Conservation (phyloP, 2,329 filamentous ascomycete species). For the Cordyceps cicadae region DNA sequence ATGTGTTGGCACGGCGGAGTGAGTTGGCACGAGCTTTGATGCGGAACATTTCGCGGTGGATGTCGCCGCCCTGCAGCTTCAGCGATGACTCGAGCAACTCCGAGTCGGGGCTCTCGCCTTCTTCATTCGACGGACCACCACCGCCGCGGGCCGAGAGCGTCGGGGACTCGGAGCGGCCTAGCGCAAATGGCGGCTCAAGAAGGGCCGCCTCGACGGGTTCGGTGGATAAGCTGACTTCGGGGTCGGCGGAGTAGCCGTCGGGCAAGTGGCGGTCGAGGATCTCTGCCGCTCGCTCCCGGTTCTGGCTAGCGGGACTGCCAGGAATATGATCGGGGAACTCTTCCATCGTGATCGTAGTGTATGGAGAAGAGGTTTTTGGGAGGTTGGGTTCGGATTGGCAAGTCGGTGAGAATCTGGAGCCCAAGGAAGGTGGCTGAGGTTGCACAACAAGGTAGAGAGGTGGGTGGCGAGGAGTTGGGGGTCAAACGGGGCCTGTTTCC, state of each 20-base stretch:
- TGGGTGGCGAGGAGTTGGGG: not conserved
- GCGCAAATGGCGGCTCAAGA: conserved; percentile 11
- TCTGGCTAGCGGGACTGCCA: conserved; percentile 21
- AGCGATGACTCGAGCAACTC: conserved; percentile 49
- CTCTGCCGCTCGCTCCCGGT: conserved; percentile 25
- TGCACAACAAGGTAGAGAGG: not conserved
- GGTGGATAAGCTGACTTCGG: conserved; percentile 26
- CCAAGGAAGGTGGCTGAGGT: not conserved
- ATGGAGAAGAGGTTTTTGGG: not conserved
- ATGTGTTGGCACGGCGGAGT: conserved; percentile 55
- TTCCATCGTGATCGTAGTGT: conserved; percentile 18
- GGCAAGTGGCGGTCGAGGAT: conserved; percentile 31
- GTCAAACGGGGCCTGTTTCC: not conserved
- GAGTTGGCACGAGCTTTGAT: conserved; percentile 50
- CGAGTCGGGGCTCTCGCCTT: conserved; percentile 31
- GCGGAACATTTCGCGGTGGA: conserved; percentile 70
- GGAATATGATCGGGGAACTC: conserved; percentile 18
- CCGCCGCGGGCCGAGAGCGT: conserved; percentile 9
- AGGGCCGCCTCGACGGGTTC: conserved; percentile 14
- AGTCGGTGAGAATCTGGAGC: not conserved
- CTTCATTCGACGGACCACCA: conserved; percentile 15
- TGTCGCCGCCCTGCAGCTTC: conserved; percentile 65
- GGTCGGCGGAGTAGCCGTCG: conserved; percentile 32
- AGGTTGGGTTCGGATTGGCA: not conserved
- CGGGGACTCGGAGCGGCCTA: conserved; percentile 6